Percentiles rank a stretch among this genome's conserved stretches.
phyloP scores from a whole-genome alignment of 305 asterid species.

The Ilex paraguariensis region DNA sequence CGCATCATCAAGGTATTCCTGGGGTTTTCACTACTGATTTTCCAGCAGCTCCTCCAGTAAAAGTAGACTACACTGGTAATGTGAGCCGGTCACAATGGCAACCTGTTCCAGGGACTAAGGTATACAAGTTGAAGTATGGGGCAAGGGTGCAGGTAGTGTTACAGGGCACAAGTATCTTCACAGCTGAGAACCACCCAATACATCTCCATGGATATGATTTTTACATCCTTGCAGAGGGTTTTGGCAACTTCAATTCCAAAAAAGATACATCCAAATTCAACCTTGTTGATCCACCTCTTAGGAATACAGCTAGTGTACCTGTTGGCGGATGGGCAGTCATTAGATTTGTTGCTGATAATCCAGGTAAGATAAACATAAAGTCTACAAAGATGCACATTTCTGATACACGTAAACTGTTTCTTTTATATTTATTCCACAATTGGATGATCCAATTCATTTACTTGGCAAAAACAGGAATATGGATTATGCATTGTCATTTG shows the following conservation, averaged over 20 bases:
- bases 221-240: neutral
- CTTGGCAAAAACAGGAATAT: neutral
- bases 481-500: conserved; percentile 18
- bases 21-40: neutral
- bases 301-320: conserved; percentile 1
- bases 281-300: neutral
- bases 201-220: neutral
- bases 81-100: neutral
- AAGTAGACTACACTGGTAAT: neutral
- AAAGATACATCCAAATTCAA: neutral
- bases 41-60: neutral
- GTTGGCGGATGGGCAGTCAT: neutral
- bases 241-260: neutral
- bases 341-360: neutral
- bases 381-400: neutral
- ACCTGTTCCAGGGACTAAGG: neutral
- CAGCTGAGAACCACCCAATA: neutral
- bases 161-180: neutral
- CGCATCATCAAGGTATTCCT: neutral
- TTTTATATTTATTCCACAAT: neutral
- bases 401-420: too few relatives aligned
- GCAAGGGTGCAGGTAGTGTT: neutral
- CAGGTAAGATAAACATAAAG: neutral
- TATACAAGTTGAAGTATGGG: neutral
- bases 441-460: neutral